Evolutionary conservation across 257 asterid species (phyloP).

Genomic region (Asclepias syriaca): DNA sequence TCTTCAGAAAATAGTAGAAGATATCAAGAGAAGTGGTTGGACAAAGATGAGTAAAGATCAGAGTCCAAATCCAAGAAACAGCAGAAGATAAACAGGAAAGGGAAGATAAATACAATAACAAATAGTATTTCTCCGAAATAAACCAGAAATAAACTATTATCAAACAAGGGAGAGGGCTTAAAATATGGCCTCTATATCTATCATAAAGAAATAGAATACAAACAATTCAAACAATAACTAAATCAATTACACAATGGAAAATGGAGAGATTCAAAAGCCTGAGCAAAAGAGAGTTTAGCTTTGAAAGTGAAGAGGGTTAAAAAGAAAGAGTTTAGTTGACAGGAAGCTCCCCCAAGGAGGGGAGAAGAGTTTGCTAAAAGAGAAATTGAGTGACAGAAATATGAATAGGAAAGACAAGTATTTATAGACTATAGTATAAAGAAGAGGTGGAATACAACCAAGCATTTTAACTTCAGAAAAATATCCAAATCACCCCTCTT

Average conservation of each 20-base stretch:
- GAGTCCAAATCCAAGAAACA: not conserved
- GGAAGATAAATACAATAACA: not conserved
- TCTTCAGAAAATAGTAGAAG: slow-evolving; percentile 1
- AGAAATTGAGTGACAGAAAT: not conserved
- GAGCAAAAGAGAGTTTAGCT: not conserved
- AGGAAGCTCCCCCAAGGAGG: slow-evolving; percentile 4
- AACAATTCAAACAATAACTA: not conserved
- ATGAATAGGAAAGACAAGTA: not conserved
- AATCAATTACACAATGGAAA: not conserved
- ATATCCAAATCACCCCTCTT: not conserved
- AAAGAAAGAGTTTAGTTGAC: not conserved
- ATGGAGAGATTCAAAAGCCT: not conserved
- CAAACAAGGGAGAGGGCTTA: slow-evolving; percentile 5
- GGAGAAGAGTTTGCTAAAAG: not conserved
- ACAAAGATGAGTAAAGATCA: not conserved
- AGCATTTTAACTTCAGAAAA: not conserved
- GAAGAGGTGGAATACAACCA: not conserved
- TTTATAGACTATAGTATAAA: not conserved
- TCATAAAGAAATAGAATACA: not conserved
- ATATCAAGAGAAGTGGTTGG: not conserved
- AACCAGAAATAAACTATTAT: not conserved
- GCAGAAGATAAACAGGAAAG: not conserved
- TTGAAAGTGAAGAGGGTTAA: too few species aligned
- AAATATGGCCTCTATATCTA: not conserved
- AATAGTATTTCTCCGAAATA: not conserved